Conservation (phyloP, 1,284 basidiomycete species). For the Puccinia brachypodii region DNA sequence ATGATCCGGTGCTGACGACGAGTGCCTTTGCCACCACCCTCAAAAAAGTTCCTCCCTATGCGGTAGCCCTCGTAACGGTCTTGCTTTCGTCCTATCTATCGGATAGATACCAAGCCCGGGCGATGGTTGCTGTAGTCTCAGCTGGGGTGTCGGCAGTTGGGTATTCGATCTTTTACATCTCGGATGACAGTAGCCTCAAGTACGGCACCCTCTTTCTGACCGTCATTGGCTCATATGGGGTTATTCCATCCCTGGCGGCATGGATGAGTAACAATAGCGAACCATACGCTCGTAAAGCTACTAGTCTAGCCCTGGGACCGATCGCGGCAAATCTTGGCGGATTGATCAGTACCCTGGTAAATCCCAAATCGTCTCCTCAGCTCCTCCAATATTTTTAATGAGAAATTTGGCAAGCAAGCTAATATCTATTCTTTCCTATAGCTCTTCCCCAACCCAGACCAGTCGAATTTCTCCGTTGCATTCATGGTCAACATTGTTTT, state of each 20-base stretch:
- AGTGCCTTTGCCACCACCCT: neutral
- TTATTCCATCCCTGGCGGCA: slow-evolving; percentile 11
- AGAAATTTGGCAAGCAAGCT: neutral
- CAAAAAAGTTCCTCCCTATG: slow-evolving; percentile 1
- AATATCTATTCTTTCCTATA: neutral
- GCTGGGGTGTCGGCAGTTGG: neutral
- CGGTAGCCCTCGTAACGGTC: neutral
- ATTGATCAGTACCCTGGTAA: slow-evolving; percentile 25
- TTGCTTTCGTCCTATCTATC: slow-evolving; percentile 1
- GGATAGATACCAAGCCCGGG: neutral
- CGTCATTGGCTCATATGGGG: slow-evolving; percentile 5
- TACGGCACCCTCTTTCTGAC: slow-evolving; percentile 22
- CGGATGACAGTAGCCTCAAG: neutral
- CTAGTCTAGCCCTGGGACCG: slow-evolving; percentile 9
- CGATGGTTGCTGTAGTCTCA: neutral
- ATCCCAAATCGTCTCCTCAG: neutral
- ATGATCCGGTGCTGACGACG: neutral
- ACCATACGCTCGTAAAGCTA: slow-evolving; percentile 18
- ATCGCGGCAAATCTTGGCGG: slow-evolving; percentile 23
- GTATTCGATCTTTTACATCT: neutral
- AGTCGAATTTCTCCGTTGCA: neutral
- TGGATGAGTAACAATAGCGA: slow-evolving; percentile 38
- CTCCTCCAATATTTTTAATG: neutral
- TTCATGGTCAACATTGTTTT: neutral
- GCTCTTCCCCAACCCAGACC: neutral